These are phyloP conservation scores for Backusella tarrabulga DNA, from an alignment of 192 early-diverging fungal genomes.

Conservation along the genomic window DNA sequence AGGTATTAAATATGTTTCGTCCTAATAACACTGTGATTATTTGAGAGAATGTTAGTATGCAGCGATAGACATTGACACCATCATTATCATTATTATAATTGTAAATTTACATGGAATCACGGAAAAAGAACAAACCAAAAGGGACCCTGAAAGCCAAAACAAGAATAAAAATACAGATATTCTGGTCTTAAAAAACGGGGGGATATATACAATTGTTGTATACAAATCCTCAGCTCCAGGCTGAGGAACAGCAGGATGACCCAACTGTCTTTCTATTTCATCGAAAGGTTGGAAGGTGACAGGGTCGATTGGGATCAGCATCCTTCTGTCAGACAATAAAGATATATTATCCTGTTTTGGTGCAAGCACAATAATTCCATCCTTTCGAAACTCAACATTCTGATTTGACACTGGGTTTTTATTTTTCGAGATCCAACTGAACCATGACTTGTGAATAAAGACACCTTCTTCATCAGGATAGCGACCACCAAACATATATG, in stretches of 20 bases:
- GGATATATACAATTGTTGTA: slow-evolving; percentile 82
- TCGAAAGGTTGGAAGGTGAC: slow-evolving; percentile 48
- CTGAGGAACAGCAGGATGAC: slow-evolving; percentile 42
- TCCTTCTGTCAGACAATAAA: slow-evolving; percentile 68
- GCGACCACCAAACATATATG: slow-evolving; percentile 78
- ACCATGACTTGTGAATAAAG: neutral
- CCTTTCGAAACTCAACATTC: slow-evolving; percentile 29
- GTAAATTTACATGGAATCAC: slow-evolving; percentile 44
- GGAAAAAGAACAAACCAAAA: slow-evolving; percentile 10
- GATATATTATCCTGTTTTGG: slow-evolving; percentile 83
- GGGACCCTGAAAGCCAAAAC: slow-evolving; percentile 42
- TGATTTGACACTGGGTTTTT: slow-evolving; percentile 15
- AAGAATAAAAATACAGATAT: slow-evolving; percentile 49
- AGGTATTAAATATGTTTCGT: slow-evolving; percentile 43
- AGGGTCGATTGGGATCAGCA: slow-evolving; percentile 77
- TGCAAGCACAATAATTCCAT: slow-evolving; percentile 71
- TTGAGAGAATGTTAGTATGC: neutral
- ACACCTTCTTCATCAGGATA: slow-evolving; percentile 65
- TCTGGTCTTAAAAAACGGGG: slow-evolving; percentile 62
- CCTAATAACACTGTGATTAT: slow-evolving; percentile 54
- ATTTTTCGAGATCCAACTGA: neutral
- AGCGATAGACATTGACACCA: neutral
- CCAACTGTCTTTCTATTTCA: slow-evolving; percentile 58
- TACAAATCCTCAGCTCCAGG: slow-evolving; percentile 16
- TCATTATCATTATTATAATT: neutral